phyloP scores from a whole-genome alignment of 2,329 filamentous ascomycete genomes.

The Thielaviopsis populi region DNA sequence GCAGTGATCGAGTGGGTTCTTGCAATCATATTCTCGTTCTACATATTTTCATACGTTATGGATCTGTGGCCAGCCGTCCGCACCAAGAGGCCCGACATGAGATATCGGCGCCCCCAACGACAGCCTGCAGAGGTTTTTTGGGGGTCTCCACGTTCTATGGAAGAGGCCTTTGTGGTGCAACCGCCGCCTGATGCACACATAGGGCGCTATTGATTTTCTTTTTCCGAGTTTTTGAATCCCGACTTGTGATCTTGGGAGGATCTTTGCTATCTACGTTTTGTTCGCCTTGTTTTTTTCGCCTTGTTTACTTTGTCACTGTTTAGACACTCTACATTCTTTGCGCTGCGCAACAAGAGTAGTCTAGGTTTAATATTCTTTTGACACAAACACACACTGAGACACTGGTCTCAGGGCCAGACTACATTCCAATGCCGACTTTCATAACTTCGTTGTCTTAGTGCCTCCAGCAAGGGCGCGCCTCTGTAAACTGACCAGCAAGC shows the following conservation, averaged over 20 bases:
- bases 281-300: neutral
- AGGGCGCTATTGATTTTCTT: slow-evolving; percentile 1
- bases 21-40: slow-evolving; percentile 74
- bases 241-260: neutral
- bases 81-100: slow-evolving; percentile 31
- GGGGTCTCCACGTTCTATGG: slow-evolving; percentile 1
- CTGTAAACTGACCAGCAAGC: no score
- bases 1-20: slow-evolving; percentile 71
- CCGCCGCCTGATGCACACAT: neutral
- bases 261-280: neutral
- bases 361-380: no score
- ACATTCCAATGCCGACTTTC: no score
- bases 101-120: neutral
- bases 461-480: no score
- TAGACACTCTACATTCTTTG: neutral
- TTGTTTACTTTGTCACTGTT: neutral
- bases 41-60: slow-evolving; percentile 72
- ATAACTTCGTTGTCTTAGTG: no score
- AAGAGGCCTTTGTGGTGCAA: neutral
- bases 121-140: neutral
- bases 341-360: neutral
- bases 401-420: no score
- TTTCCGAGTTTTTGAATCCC: no score
- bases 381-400: no score
- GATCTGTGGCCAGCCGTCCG: slow-evolving; percentile 69